phyloP scores from a whole-genome alignment of 169 alveolate species.

The Cryptosporidium ubiquitum region DNA sequence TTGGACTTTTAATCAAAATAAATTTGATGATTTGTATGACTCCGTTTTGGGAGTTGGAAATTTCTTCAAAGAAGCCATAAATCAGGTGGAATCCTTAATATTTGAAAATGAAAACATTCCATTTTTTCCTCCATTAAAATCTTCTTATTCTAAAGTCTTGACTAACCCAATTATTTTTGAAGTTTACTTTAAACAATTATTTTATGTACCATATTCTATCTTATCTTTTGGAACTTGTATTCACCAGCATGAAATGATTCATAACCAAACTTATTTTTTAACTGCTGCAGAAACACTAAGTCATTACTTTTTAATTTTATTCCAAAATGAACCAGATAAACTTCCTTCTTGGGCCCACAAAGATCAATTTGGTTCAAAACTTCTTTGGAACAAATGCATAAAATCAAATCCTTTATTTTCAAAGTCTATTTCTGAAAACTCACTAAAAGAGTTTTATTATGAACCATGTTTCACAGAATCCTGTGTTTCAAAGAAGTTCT shows the following conservation, averaged over 20 bases:
- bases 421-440: neutral
- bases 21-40: constrained; percentile 42
- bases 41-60: neutral
- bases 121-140: neutral
- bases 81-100: neutral
- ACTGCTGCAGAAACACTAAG: constrained; percentile 19
- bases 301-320: neutral
- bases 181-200: constrained; percentile 18
- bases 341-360: constrained; percentile 21
- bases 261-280: constrained; percentile 15
- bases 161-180: constrained; percentile 3
- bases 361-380: neutral
- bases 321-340: neutral
- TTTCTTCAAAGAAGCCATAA: constrained; percentile 2
- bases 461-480: constrained; percentile 36
- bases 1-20: neutral
- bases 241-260: neutral
- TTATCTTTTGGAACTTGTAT: constrained; percentile 31
- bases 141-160: neutral
- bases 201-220: constrained; percentile 33
- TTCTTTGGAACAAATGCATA: constrained; percentile 9
- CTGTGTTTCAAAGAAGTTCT: neutral
- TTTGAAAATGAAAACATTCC: neutral
- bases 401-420: neutral
- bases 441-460: neutral